phyloP scores from a whole-genome alignment of 352 stramenopile species.

The Globisporangium parvum region DNA sequence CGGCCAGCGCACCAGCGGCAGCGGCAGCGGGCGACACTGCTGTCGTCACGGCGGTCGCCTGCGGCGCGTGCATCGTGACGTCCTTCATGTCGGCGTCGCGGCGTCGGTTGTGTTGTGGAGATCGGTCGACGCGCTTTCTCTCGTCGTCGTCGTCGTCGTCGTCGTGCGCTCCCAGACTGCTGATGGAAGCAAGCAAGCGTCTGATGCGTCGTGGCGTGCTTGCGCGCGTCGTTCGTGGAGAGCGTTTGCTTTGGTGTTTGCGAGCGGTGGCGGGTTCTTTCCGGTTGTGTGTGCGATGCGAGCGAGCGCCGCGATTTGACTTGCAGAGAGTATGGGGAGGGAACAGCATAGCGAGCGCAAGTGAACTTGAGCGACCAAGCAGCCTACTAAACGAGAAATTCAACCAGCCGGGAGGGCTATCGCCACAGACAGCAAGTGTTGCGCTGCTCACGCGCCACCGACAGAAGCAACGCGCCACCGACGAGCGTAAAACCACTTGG shows the following conservation, averaged over 20 bases:
- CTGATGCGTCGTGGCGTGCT: too few species aligned
- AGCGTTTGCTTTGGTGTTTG: too few species aligned
- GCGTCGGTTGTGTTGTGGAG: conserved; percentile 1
- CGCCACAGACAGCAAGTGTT: too few species aligned
- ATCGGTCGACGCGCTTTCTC: background rate
- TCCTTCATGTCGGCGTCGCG: conserved; percentile 11
- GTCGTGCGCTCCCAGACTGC: too few species aligned
- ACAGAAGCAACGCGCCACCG: background rate
- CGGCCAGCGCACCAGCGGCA: background rate
- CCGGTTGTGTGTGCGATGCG: too few species aligned
- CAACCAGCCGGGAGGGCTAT: conserved; percentile 11
- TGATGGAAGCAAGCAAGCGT: too few species aligned
- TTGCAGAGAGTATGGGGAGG: conserved; percentile 5
- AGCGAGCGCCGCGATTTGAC: conserved; percentile 3
- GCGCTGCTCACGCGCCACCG: conserved; percentile 2
- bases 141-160: background rate
- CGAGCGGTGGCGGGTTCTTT: too few species aligned
- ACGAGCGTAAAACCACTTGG: background rate
- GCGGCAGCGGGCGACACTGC: conserved; percentile 5
- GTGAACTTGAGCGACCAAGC: conserved; percentile 5
- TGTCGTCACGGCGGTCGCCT: conserved; percentile 2
- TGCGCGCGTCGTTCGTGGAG: too few species aligned
- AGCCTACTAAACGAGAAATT: conserved; percentile 10
- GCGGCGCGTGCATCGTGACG: conserved; percentile 11
- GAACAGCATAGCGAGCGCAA: background rate